Evolutionary conservation across 495 filamentous ascomycete species (phyloP), one percentile per base, ranked within the genome.

Genomic region (Trichoderma erinaceum): DNA sequence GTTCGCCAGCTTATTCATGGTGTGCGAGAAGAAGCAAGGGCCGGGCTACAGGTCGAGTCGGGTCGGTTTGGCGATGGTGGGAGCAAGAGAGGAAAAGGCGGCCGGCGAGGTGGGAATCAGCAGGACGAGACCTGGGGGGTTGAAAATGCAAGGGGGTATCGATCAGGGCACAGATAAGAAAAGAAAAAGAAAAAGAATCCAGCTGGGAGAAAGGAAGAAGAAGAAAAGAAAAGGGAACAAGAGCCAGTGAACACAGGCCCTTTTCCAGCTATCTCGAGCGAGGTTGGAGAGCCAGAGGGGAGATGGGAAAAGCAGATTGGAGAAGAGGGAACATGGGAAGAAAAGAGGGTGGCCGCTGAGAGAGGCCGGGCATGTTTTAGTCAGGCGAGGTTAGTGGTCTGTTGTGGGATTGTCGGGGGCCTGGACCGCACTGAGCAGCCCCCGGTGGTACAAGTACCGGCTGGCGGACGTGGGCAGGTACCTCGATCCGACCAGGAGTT

Each of bases 1-100:
- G 80, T 91, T 93, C 79, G 89, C 87, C 75, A 97, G 88, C 82
- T 94, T 96, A 84, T 96, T 93, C 93, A 97, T 96, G 75, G 68
- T 86, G 75, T 70, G 71, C 70, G 63, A 68, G 64, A 70, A 70
- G 67, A 7, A 52, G 18, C 35, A 38, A 52, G 10, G 48, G 18
- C 7, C 66, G 69, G 69, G 74, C 69, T 4, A 48, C 6, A 13
- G 23, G 68, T 71, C 69, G 71, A 69, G 70, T 64, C 65, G 52
- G 61, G 67, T 67, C 67, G 65, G 61, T 64, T 66, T 66, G 68
- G 68, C 68, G 74, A 71, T 67, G 70, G 68, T 44, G 68, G 68
- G 67, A 70, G 71, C 66, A 71, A 68, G 70, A 66, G 66, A 70
- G 65, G 69, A 75, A 68, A 73, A 69, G 64, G 61, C 69, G 68